Evolutionary conservation across 1,284 basidiomycete species (phyloP).

Genomic region (Malassezia cuniculi): DNA sequence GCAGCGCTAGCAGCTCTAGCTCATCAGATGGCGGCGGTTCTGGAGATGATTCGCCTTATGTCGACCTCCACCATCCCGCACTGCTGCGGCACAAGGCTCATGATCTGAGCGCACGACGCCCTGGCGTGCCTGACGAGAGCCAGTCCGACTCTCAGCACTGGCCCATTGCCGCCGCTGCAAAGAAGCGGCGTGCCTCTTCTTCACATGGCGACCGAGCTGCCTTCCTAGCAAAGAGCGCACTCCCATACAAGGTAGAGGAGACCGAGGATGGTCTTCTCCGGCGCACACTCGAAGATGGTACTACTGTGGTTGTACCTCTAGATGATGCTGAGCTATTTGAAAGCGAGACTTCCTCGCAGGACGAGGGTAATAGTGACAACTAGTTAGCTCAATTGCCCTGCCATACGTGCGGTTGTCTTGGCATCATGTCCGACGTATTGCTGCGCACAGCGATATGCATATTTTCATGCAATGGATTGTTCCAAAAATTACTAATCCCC

Average conservation of each 20-base stretch:
- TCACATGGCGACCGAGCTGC: constrained; percentile 2
- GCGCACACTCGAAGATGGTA: constrained; percentile 31
- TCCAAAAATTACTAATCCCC: too few species aligned
- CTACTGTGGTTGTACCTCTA: constrained; percentile 32
- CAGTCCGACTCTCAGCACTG: constrained; percentile 2
- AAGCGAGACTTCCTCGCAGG: too few species aligned
- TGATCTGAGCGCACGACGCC: constrained; percentile 13
- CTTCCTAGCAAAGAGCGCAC: constrained; percentile 3
- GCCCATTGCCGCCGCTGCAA: constrained; percentile 6
- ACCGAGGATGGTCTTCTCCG: constrained; percentile 27
- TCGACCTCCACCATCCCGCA: constrained; percentile 18
- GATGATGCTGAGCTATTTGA: constrained; percentile 25
- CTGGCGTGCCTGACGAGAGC: constrained; percentile 20
- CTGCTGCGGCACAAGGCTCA: constrained; percentile 6
- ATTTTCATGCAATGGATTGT: too few species aligned
- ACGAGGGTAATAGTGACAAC: too few species aligned
- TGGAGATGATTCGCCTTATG: constrained; percentile 12
- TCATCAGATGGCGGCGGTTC: too few species aligned
- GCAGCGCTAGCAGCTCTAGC: too few species aligned
- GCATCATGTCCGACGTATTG: too few species aligned
- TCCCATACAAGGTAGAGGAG: constrained; percentile 9
- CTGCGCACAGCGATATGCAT: too few species aligned
- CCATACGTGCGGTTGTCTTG: too few species aligned
- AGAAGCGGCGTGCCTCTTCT: neutral
- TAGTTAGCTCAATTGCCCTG: too few species aligned